Percentiles rank a stretch among this genome's conserved stretches.
These are phyloP conservation scores for Solanum ossicruentum DNA, from an alignment of 257 asterid genomes.

Conservation along the genomic window DNA sequence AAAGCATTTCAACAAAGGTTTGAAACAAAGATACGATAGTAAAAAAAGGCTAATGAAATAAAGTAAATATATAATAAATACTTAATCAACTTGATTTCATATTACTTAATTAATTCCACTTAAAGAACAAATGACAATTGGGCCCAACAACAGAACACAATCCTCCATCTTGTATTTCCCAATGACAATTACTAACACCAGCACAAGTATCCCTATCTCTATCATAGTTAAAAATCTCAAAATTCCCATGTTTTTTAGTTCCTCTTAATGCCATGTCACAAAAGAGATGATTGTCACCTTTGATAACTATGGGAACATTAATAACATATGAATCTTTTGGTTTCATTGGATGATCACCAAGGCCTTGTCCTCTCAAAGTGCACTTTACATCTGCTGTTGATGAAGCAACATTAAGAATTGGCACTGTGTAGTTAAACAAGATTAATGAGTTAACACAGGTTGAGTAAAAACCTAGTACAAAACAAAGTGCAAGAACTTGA, in stretches of 20 bases:
- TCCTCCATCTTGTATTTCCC: not conserved
- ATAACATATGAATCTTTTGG: not conserved
- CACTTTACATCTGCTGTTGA: not conserved
- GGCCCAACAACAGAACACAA: not conserved
- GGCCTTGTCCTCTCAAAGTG: not conserved
- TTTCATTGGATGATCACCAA: not conserved
- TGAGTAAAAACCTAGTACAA: not conserved
- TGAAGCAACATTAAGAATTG: not conserved
- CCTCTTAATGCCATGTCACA: not conserved
- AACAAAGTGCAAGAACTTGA: not conserved
- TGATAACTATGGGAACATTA: not conserved
- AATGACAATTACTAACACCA: not conserved
- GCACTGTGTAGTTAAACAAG: not conserved
- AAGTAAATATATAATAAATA: too few relatives aligned
- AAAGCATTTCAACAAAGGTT: not conserved
- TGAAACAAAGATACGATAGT: too few relatives aligned
- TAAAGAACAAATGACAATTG: not conserved
- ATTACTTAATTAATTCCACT: not conserved
- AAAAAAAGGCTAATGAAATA: too few relatives aligned
- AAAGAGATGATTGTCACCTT: not conserved
- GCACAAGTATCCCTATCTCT: not conserved
- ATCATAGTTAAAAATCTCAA: not conserved
- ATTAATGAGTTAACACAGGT: not conserved
- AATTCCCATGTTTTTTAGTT: not conserved
- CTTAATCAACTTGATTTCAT: not conserved